Percentiles rank a stretch among this genome's conserved stretches.
Evolutionary conservation across 768 basidiomycete genomes (phyloP).

Genomic region (Lactarius psammicola): DNA sequence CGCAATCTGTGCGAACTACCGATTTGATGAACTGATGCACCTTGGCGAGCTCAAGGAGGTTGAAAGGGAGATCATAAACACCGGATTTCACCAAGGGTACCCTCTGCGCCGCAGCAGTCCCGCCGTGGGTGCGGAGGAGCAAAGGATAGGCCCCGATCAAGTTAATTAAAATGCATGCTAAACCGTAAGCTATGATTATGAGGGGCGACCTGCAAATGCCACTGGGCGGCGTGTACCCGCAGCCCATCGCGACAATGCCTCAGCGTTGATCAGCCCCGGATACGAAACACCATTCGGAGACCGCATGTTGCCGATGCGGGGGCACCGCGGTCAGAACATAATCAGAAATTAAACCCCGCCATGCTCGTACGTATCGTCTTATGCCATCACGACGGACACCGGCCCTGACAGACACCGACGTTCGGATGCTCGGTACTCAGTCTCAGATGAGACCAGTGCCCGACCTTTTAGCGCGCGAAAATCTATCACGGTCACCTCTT

Average conservation of each 20-base stretch:
- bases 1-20: background rate
- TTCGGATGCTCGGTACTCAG: background rate
- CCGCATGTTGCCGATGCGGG: constrained; percentile 4
- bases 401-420: background rate
- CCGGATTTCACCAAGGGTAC: background rate
- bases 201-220: background rate
- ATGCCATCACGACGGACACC: background rate
- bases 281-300: background rate
- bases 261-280: constrained; percentile 1
- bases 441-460: background rate
- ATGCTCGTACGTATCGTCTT: background rate
- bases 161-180: background rate
- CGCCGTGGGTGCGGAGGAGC: background rate
- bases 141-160: background rate
- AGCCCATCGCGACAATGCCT: constrained; percentile 1
- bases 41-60: background rate
- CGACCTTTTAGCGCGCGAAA: background rate
- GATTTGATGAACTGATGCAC: background rate
- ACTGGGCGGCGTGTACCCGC: constrained; percentile 3
- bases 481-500: background rate
- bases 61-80: background rate
- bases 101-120: background rate
- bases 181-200: background rate
- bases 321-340: constrained; percentile 1
- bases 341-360: constrained; percentile 1